phyloP scores from a whole-genome alignment of 148 eudicot species.

The Gaultheria prostrata region DNA sequence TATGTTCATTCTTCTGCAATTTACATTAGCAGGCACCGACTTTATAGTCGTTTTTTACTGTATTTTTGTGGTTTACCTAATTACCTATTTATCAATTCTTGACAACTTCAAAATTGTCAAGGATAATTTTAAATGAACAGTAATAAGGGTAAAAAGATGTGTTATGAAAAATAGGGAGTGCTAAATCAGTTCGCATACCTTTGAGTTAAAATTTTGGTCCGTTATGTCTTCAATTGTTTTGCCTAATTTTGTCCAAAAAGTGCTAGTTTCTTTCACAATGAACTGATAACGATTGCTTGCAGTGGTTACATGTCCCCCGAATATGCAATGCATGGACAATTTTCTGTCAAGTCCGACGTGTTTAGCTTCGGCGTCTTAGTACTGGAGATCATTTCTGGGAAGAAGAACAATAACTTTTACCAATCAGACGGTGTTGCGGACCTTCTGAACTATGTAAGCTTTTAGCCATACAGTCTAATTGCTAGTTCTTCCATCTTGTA shows the following conservation, averaged over 20 bases:
- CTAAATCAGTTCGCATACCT: too few species aligned
- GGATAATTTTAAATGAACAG: neutral
- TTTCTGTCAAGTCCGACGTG: constrained; percentile 54
- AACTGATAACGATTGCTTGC: neutral
- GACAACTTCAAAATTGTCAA: neutral
- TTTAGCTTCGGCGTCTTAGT: constrained; percentile 55
- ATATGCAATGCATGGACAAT: constrained; percentile 44
- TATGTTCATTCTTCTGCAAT: neutral
- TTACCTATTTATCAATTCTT: neutral
- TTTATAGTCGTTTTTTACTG: neutral
- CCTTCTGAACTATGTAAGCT: constrained; percentile 40
- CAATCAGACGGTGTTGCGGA: neutral
- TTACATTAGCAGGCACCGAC: neutral
- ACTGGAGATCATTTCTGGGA: constrained; percentile 38
- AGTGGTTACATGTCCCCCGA: constrained; percentile 32
- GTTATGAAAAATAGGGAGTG: neutral
- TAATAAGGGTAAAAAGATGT: neutral
- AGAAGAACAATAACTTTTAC: constrained; percentile 23
- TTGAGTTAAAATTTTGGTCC: neutral
- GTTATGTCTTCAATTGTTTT: neutral
- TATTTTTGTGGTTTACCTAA: neutral
- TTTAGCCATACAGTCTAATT: neutral
- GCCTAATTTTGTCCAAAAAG: neutral
- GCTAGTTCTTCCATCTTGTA: neutral
- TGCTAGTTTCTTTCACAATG: neutral